phyloP scores from a whole-genome alignment of 1,284 basidiomycete species.

The Marasmius sp. region DNA sequence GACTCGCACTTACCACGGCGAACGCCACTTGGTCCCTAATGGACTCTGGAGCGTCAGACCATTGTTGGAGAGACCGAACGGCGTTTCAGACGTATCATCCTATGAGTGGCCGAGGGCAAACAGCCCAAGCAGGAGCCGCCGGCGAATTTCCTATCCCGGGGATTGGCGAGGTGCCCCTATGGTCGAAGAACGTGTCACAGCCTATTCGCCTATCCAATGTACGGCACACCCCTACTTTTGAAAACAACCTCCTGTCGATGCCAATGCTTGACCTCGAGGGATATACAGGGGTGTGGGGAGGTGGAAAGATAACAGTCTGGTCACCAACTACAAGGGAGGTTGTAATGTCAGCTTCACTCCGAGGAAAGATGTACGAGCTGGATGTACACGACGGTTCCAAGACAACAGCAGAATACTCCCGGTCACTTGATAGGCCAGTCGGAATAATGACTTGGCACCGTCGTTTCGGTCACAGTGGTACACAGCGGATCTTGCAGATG shows the following conservation, averaged over 20 bases:
- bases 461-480: neutral
- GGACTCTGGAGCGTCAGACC: neutral
- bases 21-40: neutral
- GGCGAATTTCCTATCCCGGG: neutral
- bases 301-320: neutral
- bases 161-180: neutral
- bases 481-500: neutral
- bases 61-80: neutral
- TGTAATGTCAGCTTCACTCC: neutral
- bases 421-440: neutral
- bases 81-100: neutral
- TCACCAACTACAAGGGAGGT: neutral
- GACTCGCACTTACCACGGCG: no score
- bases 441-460: neutral
- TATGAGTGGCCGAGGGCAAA: neutral
- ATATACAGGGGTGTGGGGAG: neutral
- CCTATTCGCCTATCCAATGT: neutral
- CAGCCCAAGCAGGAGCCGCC: neutral
- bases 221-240: neutral
- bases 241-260: neutral
- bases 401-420: neutral
- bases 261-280: neutral
- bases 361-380: neutral
- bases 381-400: neutral
- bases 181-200: neutral